Evolutionary conservation across 2,329 filamentous ascomycete genomes (phyloP).

Genomic region (Zymoseptoria brevis): DNA sequence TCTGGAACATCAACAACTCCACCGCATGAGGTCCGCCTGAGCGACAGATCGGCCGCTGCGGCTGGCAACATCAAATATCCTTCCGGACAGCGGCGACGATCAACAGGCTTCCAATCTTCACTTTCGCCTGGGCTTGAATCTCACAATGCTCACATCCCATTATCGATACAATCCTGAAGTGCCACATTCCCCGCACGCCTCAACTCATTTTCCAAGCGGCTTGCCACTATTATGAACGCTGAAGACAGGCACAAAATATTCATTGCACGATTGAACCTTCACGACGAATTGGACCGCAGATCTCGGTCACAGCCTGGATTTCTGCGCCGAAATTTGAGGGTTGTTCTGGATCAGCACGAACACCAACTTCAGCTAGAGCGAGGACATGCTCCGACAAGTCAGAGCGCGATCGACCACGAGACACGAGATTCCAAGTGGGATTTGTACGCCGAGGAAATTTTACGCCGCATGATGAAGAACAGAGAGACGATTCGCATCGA

Average conservation of each 20-base stretch:
- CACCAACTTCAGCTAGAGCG: slow-evolving; percentile 4
- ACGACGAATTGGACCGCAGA: neutral
- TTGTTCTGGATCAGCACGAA: slow-evolving; percentile 24
- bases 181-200: neutral
- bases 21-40: neutral
- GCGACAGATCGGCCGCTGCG: neutral
- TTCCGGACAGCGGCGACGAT: neutral
- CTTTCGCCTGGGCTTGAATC: neutral
- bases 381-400: slow-evolving; percentile 1
- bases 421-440: slow-evolving; percentile 18
- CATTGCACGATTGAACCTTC: neutral
- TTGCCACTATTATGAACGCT: neutral
- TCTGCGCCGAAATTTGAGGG: slow-evolving; percentile 27
- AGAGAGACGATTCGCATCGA: slow-evolving; percentile 18
- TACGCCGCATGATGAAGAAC: slow-evolving; percentile 19
- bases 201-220: neutral
- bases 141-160: neutral
- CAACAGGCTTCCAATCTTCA: neutral
- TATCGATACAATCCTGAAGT: neutral
- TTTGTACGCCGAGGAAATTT: slow-evolving; percentile 23
- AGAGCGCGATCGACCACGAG: slow-evolving; percentile 9
- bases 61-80: neutral
- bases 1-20: neutral
- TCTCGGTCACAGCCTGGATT: slow-evolving; percentile 9
- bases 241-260: neutral